Base-by-base conservation (phyloP, 345 rosid genomes). In the Salix brachista region DNA sequence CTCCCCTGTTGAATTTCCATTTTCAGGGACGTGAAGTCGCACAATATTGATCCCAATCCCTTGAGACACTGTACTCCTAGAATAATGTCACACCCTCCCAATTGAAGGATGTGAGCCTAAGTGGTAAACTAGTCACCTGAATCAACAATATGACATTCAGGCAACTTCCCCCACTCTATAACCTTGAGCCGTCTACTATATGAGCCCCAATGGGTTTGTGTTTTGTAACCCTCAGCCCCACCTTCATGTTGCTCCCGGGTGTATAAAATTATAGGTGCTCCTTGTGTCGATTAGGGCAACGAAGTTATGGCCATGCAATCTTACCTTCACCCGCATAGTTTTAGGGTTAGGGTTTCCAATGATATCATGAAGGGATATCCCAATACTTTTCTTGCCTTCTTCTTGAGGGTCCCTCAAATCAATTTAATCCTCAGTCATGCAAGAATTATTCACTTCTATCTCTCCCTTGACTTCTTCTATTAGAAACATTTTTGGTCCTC, bases 1-100 rank as follows among this genome's bases (percentile, higher is more conserved):
- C 8, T 1, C 1, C 7, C 10, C 0, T 52, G 2, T 18, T 52
- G 23, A 21, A 52, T 5, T 19, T 52, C 58, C 9, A 52, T 18
- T 18, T 18, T 18, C 0, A 50, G 6, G n/a, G 9, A 1, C 2
- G 3, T 5, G 6, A 18, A 50, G n/a, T 50, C 56, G 0, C n/a
- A 50, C 0, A 18, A 2, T 1, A 50, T 18, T 0, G n/a, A 8
- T 0, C 56, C n/a, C 1, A 50, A 4, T 1, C 52, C 1, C 0
- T 1, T 13, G 1, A 46, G 52, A 16, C 19, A 46, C 0, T 46
- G 5, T 0, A 17, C 6, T 5, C 8, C n/a, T 5, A 50, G 2
- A 2, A 50, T 19, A 2, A 50, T 18, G 1, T 18, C n/a, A 2
- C n/a, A 50, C 1, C 56, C 56, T 17, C 56, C 2, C 8, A 50